Evolutionary conservation across 768 basidiomycete genomes (phyloP).

Genomic region (Exidia glandulosa): DNA sequence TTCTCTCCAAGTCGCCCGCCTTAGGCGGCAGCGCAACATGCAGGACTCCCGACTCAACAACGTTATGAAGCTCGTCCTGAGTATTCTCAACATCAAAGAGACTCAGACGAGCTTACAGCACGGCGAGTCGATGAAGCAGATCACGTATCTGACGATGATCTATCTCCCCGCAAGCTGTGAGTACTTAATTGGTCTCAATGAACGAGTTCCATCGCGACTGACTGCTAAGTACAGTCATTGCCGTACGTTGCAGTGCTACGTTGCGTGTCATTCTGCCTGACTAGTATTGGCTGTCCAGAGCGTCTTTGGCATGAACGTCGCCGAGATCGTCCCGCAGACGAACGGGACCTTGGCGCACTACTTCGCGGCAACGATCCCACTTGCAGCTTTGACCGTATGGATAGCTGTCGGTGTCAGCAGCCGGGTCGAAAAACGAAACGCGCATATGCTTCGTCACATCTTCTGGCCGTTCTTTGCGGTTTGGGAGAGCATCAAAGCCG

Average conservation of each 20-base stretch:
- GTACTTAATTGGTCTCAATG: not conserved
- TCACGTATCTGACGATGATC: constrained; percentile 47
- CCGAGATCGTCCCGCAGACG: constrained; percentile 24
- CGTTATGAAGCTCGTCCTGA: constrained; percentile 6
- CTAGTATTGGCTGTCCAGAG: constrained; percentile 31
- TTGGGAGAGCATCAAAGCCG: no score
- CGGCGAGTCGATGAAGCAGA: constrained; percentile 29
- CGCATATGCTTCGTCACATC: not conserved
- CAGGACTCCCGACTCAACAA: constrained; percentile 6
- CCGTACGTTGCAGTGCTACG: not conserved
- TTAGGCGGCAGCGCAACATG: constrained; percentile 1
- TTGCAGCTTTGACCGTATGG: constrained; percentile 44
- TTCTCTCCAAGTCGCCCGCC: constrained; percentile 10
- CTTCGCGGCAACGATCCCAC: constrained; percentile 27
- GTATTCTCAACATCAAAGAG: not conserved
- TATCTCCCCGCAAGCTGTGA: constrained; percentile 40
- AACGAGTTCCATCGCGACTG: not conserved
- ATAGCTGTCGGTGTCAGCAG: constrained; percentile 23
- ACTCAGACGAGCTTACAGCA: constrained; percentile 27
- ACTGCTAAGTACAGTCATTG: not conserved
- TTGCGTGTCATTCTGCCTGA: constrained; percentile 15
- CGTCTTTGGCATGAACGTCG: constrained; percentile 47
- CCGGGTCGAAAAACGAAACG: not conserved
- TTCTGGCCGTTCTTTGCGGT: not conserved
- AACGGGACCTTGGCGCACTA: constrained; percentile 28